Percentiles rank a stretch among this genome's conserved stretches.
Evolutionary conservation across 1,284 basidiomycete genomes (phyloP).

Genomic region (Boletus semigastroideus): DNA sequence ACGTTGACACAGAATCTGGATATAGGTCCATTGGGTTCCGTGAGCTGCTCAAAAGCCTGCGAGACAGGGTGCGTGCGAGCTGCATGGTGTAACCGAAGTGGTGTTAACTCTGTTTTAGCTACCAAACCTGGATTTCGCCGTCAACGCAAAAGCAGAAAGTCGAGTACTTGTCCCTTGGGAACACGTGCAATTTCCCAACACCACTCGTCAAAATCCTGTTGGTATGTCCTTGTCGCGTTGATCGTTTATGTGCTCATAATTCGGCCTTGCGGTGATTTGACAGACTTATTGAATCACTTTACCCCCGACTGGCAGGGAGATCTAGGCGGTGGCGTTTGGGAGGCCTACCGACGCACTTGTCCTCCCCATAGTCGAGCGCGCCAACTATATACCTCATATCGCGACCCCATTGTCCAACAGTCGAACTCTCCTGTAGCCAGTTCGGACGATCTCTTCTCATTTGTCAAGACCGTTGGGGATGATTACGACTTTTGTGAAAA

Average conservation of each 20-base stretch:
- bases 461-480: slow-evolving; percentile 58
- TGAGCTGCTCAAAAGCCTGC: slow-evolving; percentile 73
- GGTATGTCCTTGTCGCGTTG: slow-evolving; percentile 34
- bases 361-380: slow-evolving; percentile 75
- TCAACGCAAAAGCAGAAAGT: slow-evolving; percentile 91
- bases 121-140: slow-evolving; percentile 88
- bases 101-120: slow-evolving; percentile 46
- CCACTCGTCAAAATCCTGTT: slow-evolving; percentile 56
- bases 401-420: slow-evolving; percentile 21
- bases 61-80: slow-evolving; percentile 49
- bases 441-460: slow-evolving; percentile 57
- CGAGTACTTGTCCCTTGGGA: slow-evolving; percentile 93
- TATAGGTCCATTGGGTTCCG: slow-evolving; percentile 77
- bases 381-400: slow-evolving; percentile 76
- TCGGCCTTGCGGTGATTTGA: too few relatives aligned
- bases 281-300: slow-evolving; percentile 65
- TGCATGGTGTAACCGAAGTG: neutral
- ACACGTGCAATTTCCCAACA: slow-evolving; percentile 65
- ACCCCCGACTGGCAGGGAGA: slow-evolving; percentile 77
- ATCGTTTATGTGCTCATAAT: too few relatives aligned
- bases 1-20: slow-evolving; percentile 67
- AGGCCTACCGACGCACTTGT: slow-evolving; percentile 91
- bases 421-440: too few relatives aligned
- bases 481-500: slow-evolving; percentile 75
- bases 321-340: slow-evolving; percentile 85